Percentiles rank a stretch among this genome's conserved stretches.
Conservation (phyloP, 1,284 basidiomycete genomes). For the Sutorius eximius region DNA sequence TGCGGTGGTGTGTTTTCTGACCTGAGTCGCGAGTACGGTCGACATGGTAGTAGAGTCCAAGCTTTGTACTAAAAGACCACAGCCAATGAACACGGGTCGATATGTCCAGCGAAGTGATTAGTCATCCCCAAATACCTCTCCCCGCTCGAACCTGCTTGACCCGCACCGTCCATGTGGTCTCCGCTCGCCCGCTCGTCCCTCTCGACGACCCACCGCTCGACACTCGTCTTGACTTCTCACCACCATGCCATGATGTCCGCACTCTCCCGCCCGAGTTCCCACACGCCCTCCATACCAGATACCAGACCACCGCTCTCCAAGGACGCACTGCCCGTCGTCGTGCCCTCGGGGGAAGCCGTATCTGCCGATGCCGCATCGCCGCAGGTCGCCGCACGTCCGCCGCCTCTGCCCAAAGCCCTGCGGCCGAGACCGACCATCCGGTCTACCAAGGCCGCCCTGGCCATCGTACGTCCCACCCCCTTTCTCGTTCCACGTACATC, state of each 20-base stretch:
- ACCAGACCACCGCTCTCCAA: constrained; percentile 34
- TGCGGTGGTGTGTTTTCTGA: constrained; percentile 68
- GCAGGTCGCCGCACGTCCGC: constrained; percentile 68
- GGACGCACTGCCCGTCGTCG: constrained; percentile 52
- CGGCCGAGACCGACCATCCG: constrained; percentile 67
- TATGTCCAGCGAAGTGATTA: constrained; percentile 16
- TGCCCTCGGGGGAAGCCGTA: constrained; percentile 48
- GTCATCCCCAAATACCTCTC: constrained; percentile 10
- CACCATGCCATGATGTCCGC: constrained; percentile 65
- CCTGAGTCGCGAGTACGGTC: constrained; percentile 35
- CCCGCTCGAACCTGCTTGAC: background rate
- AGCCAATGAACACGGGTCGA: constrained; percentile 17
- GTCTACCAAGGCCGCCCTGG: constrained; percentile 79
- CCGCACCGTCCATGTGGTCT: constrained; percentile 27
- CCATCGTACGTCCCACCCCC: constrained; percentile 62
- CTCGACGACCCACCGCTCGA: constrained; percentile 18
- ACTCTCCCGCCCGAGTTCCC: constrained; percentile 31
- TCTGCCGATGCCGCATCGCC: constrained; percentile 64
- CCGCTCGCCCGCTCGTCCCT: constrained; percentile 21
- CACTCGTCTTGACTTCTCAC: constrained; percentile 27
- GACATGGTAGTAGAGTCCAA: constrained; percentile 28
- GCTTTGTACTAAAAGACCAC: no score
- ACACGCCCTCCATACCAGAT: constrained; percentile 14
- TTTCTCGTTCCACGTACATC: background rate
- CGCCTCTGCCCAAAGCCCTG: constrained; percentile 62